Evolutionary conservation across 805 yeast genomes (phyloP).

Genomic region (Wickerhamomyces pijperi): DNA sequence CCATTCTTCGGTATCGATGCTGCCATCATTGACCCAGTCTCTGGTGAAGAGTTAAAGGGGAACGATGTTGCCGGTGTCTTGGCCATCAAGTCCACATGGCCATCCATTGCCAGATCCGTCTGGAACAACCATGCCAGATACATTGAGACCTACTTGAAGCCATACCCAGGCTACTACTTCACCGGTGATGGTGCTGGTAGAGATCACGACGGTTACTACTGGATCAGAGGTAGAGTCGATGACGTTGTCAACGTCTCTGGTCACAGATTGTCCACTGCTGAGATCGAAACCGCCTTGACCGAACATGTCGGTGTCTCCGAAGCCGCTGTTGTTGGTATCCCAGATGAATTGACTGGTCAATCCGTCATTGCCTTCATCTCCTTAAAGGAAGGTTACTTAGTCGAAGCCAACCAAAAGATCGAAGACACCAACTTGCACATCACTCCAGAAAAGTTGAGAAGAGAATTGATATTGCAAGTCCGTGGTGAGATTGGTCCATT

Average conservation of each 20-base stretch:
- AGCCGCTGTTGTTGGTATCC: conserved; percentile 92
- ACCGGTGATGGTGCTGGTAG: conserved; percentile 99
- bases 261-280: conserved; percentile 96
- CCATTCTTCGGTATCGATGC: conserved; percentile 96
- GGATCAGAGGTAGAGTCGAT: conserved; percentile 98
- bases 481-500: conserved; percentile 82
- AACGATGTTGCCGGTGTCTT: conserved; percentile 94
- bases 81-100: conserved; percentile 88
- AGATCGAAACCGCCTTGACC: conserved; percentile 85
- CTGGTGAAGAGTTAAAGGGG: conserved; percentile 75
- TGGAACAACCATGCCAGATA: conserved; percentile 80
- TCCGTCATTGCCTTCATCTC: conserved; percentile 94
- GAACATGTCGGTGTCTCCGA: conserved; percentile 79
- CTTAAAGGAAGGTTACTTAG: conserved; percentile 41
- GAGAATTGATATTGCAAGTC: conserved; percentile 75
- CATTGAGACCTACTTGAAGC: conserved; percentile 84
- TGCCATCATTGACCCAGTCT: conserved; percentile 83
- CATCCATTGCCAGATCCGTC: conserved; percentile 96
- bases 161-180: conserved; percentile 89
- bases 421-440: conserved; percentile 20
- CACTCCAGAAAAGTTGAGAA: conserved; percentile 34
- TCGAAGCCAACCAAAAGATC: conserved; percentile 19
- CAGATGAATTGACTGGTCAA: conserved; percentile 95
- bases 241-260: conserved; percentile 98
- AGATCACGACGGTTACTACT: conserved; percentile 90